Evolutionary conservation across 2,329 filamentous ascomycete genomes (phyloP), one percentile per base, ranked within the genome.

Genomic region (Diaporthe amygdali): DNA sequence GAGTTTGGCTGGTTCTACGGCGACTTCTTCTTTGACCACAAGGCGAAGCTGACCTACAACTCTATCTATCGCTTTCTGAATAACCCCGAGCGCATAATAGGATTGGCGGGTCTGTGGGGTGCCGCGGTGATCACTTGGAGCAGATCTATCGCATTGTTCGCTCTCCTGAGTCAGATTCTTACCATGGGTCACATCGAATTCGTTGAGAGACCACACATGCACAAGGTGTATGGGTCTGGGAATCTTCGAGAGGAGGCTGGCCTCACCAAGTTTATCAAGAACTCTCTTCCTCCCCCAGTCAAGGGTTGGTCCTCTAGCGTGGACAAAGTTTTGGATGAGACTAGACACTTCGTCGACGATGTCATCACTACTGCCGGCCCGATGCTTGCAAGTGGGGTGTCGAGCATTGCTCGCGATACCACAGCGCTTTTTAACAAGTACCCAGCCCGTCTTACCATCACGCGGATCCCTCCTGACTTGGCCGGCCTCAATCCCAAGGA

Each of bases 1-100:
- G 96, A 99, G 79, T 99, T 98, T 78, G 96, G 96, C 76, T 99
- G 96, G 96, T 98, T 98, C 86, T 98, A 95, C 78, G 96, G 96
- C 22, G 96, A 99, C 80, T 99, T 98, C 85, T 98, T 99, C 87
- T 98, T 96, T 79, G 94, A 98, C 73, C 92, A 94, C 55, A 90
- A 92, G 14, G 92, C 92, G 15, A 97, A 96, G 82, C 87, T 98
- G 73, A 98, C 94, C 0, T 99, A 99, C 82, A 95, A 93, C 76
- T 97, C 96, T 73, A 99, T 99, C 77, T 99, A 99, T 81, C 94
- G 96, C 59, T 99, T 97, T 83, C 86, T 99, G 75, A 99, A 99
- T 84, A 99, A 98, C 78, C 96, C 96, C 0, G 96, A 99, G 81
- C 92, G 96, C 70, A 92, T 98, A 47, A 92, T 99, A 74, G 96